Conservation (phyloP, 2,329 filamentous ascomycete genomes). For the Alternaria tenuissima region DNA sequence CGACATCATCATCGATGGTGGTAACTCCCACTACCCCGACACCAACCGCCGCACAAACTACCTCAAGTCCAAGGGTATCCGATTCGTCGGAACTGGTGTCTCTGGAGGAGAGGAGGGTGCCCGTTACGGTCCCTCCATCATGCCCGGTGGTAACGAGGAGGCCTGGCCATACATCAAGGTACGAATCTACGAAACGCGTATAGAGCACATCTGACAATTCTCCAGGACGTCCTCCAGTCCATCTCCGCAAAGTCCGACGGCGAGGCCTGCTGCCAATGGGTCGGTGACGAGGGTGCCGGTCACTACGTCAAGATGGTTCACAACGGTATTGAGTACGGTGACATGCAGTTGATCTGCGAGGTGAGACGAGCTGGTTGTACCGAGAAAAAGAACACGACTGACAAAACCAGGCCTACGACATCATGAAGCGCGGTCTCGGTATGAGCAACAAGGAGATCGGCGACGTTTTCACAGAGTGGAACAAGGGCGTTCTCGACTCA, state of each 20-base stretch:
- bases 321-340: constrained; percentile 99
- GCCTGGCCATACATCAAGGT: constrained; percentile 95
- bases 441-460: constrained; percentile 93
- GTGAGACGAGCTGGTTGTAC: constrained; percentile 60
- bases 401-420: constrained; percentile 85
- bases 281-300: constrained; percentile 98
- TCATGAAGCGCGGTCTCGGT: constrained; percentile 97
- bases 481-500: constrained; percentile 94
- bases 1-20: constrained; percentile 99
- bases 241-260: constrained; percentile 97
- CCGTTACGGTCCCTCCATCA: constrained; percentile 94
- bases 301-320: constrained; percentile 99
- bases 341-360: constrained; percentile 99
- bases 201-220: constrained; percentile 24
- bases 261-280: constrained; percentile 99
- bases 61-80: constrained; percentile 84
- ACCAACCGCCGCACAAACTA: constrained; percentile 97
- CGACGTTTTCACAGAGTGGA: constrained; percentile 94
- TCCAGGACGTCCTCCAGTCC: constrained; percentile 89
- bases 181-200: neutral
- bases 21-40: constrained; percentile 99
- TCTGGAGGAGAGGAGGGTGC: constrained; percentile 99
- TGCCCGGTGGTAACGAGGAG: constrained; percentile 98
- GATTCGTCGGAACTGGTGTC: constrained; percentile 96
- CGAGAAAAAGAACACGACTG: constrained; percentile 7